A percentile compares a stretch with the other conserved stretches of the same genome.
These are phyloP conservation scores for Corylus americana DNA, from an alignment of 306 rosid genomes.

Conservation along the genomic window DNA sequence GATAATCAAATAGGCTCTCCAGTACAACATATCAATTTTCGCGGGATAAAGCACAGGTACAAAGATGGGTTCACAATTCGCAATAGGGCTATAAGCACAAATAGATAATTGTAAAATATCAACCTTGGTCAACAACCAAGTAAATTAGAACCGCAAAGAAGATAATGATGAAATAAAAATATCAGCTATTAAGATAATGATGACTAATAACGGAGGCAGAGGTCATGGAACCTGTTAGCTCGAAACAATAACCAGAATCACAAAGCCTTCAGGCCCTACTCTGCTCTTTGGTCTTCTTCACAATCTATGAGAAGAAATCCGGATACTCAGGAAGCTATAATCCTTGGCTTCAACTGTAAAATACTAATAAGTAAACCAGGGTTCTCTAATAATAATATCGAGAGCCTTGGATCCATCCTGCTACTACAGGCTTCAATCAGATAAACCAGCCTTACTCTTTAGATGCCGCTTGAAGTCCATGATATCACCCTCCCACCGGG, in stretches of 20 bases:
- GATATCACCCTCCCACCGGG: conserved; percentile 90
- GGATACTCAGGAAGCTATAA: conserved; percentile 18
- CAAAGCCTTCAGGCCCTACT: conserved; percentile 30
- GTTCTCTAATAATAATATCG: conserved; percentile 7
- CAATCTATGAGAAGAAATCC: conserved; percentile 25
- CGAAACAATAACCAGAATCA: conserved; percentile 30
- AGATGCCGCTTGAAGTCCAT: conserved; percentile 91
- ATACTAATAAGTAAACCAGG: conserved; percentile 7
- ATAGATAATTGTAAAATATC: conserved; percentile 12
- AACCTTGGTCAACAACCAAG: conserved; percentile 38
- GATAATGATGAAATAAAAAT: conserved; percentile 22
- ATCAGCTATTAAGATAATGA: not conserved
- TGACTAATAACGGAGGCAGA: conserved; percentile 18
- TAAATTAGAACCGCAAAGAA: conserved; percentile 7
- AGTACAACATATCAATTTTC: conserved; percentile 30
- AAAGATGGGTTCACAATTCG: conserved; percentile 27
- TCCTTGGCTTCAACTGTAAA: conserved; percentile 25
- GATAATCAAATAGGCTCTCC: not conserved
- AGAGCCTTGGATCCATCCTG: not conserved
- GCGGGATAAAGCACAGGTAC: conserved; percentile 15
- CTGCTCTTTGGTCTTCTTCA: conserved; percentile 20
- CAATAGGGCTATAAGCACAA: not conserved
- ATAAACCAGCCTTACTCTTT: conserved; percentile 72
- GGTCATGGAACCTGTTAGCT: conserved; percentile 28
- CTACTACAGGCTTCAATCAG: conserved; percentile 43